Base-by-base conservation (phyloP, 2,329 filamentous ascomycete species). In the Fusarium tricinctum region DNA sequence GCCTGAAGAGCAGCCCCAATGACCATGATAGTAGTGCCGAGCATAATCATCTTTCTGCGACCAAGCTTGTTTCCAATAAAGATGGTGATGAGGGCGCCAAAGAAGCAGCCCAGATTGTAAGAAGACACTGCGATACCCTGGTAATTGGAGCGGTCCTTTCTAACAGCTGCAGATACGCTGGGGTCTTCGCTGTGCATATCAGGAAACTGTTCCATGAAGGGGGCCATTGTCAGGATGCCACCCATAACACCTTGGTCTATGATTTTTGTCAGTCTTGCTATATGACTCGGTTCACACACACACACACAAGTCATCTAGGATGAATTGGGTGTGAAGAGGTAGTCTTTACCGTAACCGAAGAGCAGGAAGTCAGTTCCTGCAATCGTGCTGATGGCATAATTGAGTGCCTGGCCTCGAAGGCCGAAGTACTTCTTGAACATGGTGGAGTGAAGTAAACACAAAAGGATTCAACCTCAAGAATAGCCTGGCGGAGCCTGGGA, bases 211-310 rank as follows among this genome's bases (percentile, higher is more conserved):
- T 73, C 60, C 19, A 89, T 81, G 75, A 90, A 90, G 69, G 87
- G 79, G 28, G 81, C 79, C 12, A 94, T 85, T 5, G 91, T 92
- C 58, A 95, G 81, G 67, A 95, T 88, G 58, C 89, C 89, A 45
- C 90, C 91, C 84, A 92, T 93, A 12, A 93, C 90, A 74, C 91
- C 89, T 78, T 92, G 90, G 77, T 93, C 91, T 89, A 85, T 35
- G 17, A 19, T 6, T 40, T 28, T 2, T 15, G 8, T 70, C 23
- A 58, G 42, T n/a, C n/a, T 19, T 26, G 10, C 26, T 14, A 9
- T 26, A 38, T 46, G 22, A 13, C 10, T 17, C 22, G 28, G 7
- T 12, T 17, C 39, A 13, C 12, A 35, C 15, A 38, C 39, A 13
- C 12, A 35, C 15, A 38, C 35, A 19, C 35, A 38, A 44, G 26